Conservation (phyloP, 2,329 filamentous ascomycete genomes). For the Calonectria naviculata region DNA sequence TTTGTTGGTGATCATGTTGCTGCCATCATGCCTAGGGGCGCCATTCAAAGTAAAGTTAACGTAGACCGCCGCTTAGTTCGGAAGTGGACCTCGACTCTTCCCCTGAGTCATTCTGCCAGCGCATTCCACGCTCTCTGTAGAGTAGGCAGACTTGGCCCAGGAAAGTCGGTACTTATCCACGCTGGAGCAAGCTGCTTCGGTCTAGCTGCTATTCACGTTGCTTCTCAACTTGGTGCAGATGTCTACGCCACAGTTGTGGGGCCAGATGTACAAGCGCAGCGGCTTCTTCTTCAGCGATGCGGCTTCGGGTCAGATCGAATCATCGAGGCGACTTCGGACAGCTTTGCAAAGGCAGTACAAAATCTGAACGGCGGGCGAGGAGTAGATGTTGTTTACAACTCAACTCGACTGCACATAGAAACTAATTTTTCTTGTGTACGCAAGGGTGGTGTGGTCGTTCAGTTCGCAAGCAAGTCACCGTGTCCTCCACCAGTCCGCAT, state of each 20-base stretch:
- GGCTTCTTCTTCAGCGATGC: conserved; percentile 45
- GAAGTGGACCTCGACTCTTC: conserved; percentile 37
- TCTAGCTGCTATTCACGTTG: conserved; percentile 55
- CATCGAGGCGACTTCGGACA: conserved; percentile 48
- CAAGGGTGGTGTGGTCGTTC: conserved; percentile 46
- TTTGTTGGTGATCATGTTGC: conserved; percentile 54
- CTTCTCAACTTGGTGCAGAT: conserved; percentile 48
- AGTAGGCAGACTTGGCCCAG: conserved; percentile 41
- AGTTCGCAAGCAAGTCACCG: conserved; percentile 41
- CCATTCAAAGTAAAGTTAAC: conserved; percentile 48
- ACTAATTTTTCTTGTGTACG: conserved; percentile 49
- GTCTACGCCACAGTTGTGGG: conserved; percentile 56
- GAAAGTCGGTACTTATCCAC: conserved; percentile 55
- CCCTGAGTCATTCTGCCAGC: conserved; percentile 52
- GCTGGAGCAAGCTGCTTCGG: conserved; percentile 56
- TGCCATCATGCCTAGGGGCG: conserved; percentile 48
- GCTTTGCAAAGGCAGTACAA: conserved; percentile 46
- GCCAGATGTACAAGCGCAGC: conserved; percentile 46
- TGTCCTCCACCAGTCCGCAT: conserved; percentile 25
- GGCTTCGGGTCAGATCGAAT: conserved; percentile 51
- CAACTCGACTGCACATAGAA: conserved; percentile 50
- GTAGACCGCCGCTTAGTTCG: conserved; percentile 51
- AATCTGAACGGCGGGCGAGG: conserved; percentile 45
- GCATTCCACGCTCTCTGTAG: conserved; percentile 55
- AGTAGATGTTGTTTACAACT: conserved; percentile 59